Percentiles rank a stretch among this genome's conserved stretches.
Evolutionary conservation across 495 filamentous ascomycete species (phyloP).

Genomic region (Hypoxylon rickii): DNA sequence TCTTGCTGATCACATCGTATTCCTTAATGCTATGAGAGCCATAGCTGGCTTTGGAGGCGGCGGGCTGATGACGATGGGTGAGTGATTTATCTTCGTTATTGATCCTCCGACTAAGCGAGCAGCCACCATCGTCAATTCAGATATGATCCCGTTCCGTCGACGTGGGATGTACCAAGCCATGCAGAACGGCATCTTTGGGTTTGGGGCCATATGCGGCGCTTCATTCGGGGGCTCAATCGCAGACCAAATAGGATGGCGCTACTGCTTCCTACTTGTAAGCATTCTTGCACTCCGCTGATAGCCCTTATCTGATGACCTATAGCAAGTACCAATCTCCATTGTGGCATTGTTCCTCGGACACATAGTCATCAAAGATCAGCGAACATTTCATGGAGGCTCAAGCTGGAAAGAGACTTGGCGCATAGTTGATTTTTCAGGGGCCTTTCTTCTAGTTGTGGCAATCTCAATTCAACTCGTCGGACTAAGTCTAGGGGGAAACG

Average conservation of each 20-base stretch:
- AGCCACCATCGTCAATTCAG: conserved; percentile 69
- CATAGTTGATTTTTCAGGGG: conserved; percentile 61
- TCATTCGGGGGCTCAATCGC: conserved; percentile 55
- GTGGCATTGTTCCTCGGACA: conserved; percentile 59
- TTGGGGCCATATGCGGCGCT: conserved; percentile 55
- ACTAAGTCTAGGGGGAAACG: conserved; percentile 64
- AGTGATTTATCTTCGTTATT: conserved; percentile 8
- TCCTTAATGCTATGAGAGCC: conserved; percentile 52
- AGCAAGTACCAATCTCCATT: conserved; percentile 59
- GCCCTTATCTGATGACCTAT: no score
- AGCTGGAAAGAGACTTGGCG: conserved; percentile 52
- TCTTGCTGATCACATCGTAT: conserved; percentile 43
- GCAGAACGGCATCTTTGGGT: conserved; percentile 66
- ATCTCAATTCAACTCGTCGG: conserved; percentile 63
- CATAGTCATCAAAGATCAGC: conserved; percentile 55
- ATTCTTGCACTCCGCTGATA: no score
- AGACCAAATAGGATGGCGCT: conserved; percentile 55
- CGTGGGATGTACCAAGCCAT: conserved; percentile 68
- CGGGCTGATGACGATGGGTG: conserved; percentile 66
- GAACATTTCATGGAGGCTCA: conserved; percentile 20
- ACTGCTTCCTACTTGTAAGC: conserved; percentile 49
- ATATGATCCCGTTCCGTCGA: conserved; percentile 66
- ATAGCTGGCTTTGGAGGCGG: conserved; percentile 63
- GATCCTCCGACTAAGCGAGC: conserved; percentile 5
- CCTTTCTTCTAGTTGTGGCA: conserved; percentile 59